Evolutionary conservation across 768 basidiomycete species (phyloP), one percentile per base, ranked within the genome.

Genomic region (Naganishia vaughanmartiniae): DNA sequence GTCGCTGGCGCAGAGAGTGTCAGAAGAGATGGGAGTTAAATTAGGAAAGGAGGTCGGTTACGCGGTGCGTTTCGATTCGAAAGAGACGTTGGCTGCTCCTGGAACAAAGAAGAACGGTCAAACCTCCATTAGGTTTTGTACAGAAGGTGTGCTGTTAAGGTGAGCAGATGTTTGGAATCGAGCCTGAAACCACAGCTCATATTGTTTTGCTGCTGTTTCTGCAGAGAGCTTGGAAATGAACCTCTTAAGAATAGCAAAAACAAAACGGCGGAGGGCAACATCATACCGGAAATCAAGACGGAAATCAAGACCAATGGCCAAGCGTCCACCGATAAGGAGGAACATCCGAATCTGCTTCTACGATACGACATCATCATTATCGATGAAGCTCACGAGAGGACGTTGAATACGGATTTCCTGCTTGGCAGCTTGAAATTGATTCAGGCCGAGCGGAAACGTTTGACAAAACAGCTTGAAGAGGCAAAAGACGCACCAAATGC

Each of bases 351-450:
- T 34, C 79, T 89, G 36, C 84, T 98, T 55, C 87, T 87, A 66
- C 85, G 85, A 70, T 99, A 98, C 82, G 90, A 90, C 77, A 87
- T 93, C 34, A 85, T 99, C 65, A 85, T 98, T 69, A 88, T 99
- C 53, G 96, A 99, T 75, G 96, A 99, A 80, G 96, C 96, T 0
- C 96, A 99, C 81, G 96, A 99, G 79, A 87, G 96, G 69, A 95
- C 93, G 0, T 83, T 99, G 33, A 87, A 94, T 48, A 99, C 96
- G 7, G 96, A 99, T 80, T 84, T 99, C 65, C 84, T 97, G n/a
- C 86, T 98, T 48, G 89, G 94, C 0, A 91, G 88, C 71, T 84
- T 99, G 60, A 98, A 96, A 83, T 85, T 83, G 30, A 93, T 98
- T 70, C 87, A 89, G 75, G 83, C 82, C 48, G 81, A 83, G 65